Evolutionary conservation across 139 green algal species (phyloP).

Genomic region (Coelastrella sp.): DNA sequence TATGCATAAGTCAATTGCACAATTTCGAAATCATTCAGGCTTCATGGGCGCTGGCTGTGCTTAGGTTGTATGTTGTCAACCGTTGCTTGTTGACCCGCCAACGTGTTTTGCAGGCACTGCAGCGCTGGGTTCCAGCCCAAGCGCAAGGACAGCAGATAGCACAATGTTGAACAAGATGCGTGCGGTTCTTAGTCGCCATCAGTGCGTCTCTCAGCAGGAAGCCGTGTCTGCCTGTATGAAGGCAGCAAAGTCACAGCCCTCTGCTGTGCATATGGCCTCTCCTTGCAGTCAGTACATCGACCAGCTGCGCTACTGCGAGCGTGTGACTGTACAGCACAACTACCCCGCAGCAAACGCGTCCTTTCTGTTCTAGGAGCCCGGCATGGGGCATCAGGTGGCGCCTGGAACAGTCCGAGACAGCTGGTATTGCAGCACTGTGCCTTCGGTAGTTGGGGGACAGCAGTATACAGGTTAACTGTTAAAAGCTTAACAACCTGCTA

Average conservation of each 20-base stretch:
- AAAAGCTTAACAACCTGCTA: no score
- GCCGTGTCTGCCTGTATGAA: constrained; percentile 23
- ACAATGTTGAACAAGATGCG: constrained; percentile 36
- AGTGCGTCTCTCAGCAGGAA: constrained; percentile 17
- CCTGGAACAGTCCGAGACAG: background rate
- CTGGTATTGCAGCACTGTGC: background rate
- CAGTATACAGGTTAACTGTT: no score
- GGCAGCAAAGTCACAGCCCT: background rate
- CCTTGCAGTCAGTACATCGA: constrained; percentile 14
- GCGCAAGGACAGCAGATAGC: background rate
- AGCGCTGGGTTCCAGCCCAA: background rate
- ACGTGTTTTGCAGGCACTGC: background rate
- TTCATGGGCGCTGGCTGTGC: background rate
- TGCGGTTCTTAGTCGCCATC: constrained; percentile 25
- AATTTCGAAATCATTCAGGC: background rate
- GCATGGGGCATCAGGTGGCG: background rate
- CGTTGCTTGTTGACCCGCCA: background rate
- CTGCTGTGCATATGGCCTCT: constrained; percentile 16
- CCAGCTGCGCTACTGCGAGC: constrained; percentile 34
- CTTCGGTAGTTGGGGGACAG: no score
- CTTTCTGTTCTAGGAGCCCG: constrained; percentile 2
- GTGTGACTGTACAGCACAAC: constrained; percentile 32
- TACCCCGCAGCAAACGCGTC: background rate
- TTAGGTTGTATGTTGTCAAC: background rate
- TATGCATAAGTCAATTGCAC: no score